These are phyloP conservation scores for Scytalidium sp. DNA, from an alignment of 2,329 filamentous ascomycete species.

Conservation along the genomic window DNA sequence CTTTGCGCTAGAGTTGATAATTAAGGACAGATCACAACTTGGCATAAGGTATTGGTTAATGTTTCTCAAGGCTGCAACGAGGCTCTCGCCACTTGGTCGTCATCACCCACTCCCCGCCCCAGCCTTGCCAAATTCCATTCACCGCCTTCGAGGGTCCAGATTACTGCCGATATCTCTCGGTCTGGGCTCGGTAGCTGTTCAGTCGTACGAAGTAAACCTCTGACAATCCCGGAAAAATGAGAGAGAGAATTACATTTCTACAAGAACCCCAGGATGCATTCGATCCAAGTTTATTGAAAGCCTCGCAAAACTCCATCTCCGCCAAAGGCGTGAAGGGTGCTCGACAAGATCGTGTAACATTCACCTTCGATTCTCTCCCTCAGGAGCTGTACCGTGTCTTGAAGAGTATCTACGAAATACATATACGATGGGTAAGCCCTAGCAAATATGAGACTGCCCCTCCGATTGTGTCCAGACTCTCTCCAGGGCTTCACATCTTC, in stretches of 20 bases:
- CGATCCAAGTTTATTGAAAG: conserved; percentile 58
- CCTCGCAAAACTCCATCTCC: conserved; percentile 51
- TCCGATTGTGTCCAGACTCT: conserved; percentile 71
- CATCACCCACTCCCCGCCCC: too few species aligned
- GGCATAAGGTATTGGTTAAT: too few species aligned
- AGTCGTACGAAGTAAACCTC: too few species aligned
- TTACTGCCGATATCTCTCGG: too few species aligned
- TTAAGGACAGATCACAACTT: too few species aligned
- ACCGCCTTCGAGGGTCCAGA: too few species aligned
- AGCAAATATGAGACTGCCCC: conserved; percentile 54
- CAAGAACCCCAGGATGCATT: conserved; percentile 62
- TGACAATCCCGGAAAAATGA: conserved; percentile 49
- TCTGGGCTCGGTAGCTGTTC: too few species aligned
- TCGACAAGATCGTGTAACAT: conserved; percentile 76
- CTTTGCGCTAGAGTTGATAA: too few species aligned
- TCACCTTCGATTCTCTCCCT: conserved; percentile 72
- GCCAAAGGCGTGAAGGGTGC: conserved; percentile 63
- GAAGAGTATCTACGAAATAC: conserved; percentile 65
- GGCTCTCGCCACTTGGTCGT: too few species aligned
- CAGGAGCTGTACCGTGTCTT: conserved; percentile 61
- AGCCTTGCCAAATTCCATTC: too few species aligned
- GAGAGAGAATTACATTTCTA: conserved; percentile 77
- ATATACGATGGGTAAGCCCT: conserved; percentile 74
- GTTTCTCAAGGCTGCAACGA: too few species aligned
- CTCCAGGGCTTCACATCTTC: conserved; percentile 79